phyloP scores from a whole-genome alignment of 2,329 filamentous ascomycete genomes.

The Penicillium concentricum region DNA sequence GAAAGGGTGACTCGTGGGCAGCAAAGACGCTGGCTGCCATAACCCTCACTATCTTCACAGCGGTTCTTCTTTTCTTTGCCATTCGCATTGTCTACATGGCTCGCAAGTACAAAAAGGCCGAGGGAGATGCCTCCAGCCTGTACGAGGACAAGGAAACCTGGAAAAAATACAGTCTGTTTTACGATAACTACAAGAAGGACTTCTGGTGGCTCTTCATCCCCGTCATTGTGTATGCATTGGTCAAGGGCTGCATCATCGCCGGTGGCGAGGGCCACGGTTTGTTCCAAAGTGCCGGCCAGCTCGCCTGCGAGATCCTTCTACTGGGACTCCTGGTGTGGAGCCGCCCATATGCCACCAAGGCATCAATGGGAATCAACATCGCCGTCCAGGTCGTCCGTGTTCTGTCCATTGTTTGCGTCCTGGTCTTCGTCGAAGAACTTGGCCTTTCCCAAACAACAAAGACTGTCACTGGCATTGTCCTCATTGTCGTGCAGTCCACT shows the following conservation, averaged over 20 bases:
- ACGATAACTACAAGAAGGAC: conserved; percentile 88
- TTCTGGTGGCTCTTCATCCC: conserved; percentile 99
- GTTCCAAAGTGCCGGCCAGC: conserved; percentile 73
- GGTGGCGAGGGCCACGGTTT: conserved; percentile 82
- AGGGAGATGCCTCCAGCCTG: conserved; percentile 70
- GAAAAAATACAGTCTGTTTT: conserved; percentile 96
- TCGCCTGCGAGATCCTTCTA: conserved; percentile 79
- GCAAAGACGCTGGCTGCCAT: conserved; percentile 80
- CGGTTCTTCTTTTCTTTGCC: conserved; percentile 75
- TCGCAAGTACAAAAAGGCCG: conserved; percentile 67
- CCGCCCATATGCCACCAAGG: conserved; percentile 81
- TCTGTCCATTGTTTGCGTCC: conserved; percentile 80
- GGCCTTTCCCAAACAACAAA: conserved; percentile 88
- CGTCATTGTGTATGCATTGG: conserved; percentile 83
- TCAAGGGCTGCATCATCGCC: conserved; percentile 82
- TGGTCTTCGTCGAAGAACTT: conserved; percentile 92
- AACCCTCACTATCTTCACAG: conserved; percentile 78
- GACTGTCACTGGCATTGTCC: conserved; percentile 86
- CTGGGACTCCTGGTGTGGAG: conserved; percentile 77
- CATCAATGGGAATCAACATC: conserved; percentile 90
- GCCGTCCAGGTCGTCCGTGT: conserved; percentile 85
- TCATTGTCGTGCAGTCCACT: conserved; percentile 86
- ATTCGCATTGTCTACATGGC: conserved; percentile 80
- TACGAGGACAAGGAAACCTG: conserved; percentile 89
- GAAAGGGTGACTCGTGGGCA: conserved; percentile 88